phyloP scores from a whole-genome alignment of 75 land plant species.

The Sequoiadendron giganteum region DNA sequence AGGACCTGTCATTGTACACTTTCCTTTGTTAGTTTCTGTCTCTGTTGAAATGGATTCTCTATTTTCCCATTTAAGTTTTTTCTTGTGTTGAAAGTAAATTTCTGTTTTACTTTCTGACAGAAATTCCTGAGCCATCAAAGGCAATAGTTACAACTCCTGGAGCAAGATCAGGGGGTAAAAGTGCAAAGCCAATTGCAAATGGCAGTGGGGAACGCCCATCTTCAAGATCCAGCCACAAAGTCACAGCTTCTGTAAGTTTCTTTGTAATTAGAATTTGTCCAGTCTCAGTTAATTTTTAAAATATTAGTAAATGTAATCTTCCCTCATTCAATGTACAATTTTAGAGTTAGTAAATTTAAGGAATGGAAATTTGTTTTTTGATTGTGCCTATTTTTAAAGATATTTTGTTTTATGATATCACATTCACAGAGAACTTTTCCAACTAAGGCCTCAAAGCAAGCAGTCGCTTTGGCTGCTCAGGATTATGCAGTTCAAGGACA shows the following conservation, averaged over 20 bases:
- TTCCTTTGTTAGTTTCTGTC: background rate
- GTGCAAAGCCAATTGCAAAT: conserved; percentile 35
- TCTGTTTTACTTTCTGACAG: conserved; percentile 19
- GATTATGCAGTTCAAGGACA: conserved; percentile 49
- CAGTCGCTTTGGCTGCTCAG: conserved; percentile 32
- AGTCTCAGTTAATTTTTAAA: background rate
- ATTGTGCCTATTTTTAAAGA: background rate
- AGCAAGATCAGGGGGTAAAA: conserved; percentile 31
- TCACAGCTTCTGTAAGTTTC: conserved; percentile 12
- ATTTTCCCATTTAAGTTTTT: background rate
- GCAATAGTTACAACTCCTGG: conserved; percentile 15
- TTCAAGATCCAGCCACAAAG: conserved; percentile 8
- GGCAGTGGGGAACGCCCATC: conserved; percentile 31
- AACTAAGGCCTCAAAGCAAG: conserved; percentile 34
- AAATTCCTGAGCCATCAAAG: conserved; percentile 34
- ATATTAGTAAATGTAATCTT: background rate
- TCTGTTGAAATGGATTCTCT: background rate
- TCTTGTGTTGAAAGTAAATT: background rate
- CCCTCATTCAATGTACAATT: too few species aligned
- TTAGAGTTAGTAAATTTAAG: background rate
- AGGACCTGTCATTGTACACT: background rate
- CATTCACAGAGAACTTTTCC: conserved; percentile 19
- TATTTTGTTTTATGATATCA: background rate
- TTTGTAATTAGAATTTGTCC: background rate
- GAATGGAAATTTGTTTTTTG: background rate